Base-by-base conservation (phyloP, 352 stramenopile genomes). In the Phytophthora quininea region DNA sequence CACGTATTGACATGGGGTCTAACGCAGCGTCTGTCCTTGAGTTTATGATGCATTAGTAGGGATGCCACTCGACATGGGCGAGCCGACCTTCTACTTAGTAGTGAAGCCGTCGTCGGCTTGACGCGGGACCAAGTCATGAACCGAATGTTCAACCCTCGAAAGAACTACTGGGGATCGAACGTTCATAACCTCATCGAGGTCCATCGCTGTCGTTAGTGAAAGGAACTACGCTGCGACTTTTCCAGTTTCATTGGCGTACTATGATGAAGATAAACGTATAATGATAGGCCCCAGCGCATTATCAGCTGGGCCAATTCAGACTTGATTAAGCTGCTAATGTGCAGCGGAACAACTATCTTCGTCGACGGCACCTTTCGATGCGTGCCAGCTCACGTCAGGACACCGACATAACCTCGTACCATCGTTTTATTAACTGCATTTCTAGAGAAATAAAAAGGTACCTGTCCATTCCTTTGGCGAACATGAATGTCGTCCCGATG, bases 291-390 rank as follows among this genome's bases (percentile, higher is more conserved):
- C 19, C 42, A 60, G 1, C 33, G 68, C 11, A 58, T 73, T 29
- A 51, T 76, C 11, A 53, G 63, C 1, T 76, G 55, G 61, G 58
- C 62, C 0, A 61, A 66, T 42, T 47, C 68, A 48, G 12, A 29
- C 1, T 49, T 73, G 0, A n/a, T 72, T 1, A 1, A 37, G 3
- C n/a, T 65, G 8, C 49, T 72, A 1, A 48, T 38, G 7, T 64
- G 62, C 47, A 37, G 24, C 1, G 40, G 40, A 6, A 24, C 15
- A 6, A 47, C 40, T 6, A 15, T 73, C 14, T 77, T 77, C 19
- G 27, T 77, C 5, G 69, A 77, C 35, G 69, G 64, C 2, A 71
- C 64, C 1, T 71, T 71, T 37, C 56, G 58, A 12, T 54, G 46
- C 19, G 48, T 52, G 3, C 64, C 56, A 24, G 5, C 15, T 30